Percentiles rank a stretch among this genome's conserved stretches.
phyloP scores from a whole-genome alignment of 129 eudicot species.

The Logfia minima region DNA sequence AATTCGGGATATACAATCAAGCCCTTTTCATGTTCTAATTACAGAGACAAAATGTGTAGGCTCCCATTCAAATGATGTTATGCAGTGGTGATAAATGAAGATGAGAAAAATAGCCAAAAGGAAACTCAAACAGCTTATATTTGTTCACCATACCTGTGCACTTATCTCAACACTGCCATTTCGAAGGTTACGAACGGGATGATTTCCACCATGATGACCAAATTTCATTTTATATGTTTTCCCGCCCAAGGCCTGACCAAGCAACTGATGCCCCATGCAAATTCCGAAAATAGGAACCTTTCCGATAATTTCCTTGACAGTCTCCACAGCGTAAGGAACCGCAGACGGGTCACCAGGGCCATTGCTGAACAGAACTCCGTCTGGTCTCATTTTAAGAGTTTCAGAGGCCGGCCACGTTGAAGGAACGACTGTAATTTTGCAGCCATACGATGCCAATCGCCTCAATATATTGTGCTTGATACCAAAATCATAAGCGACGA shows the following conservation, averaged over 20 bases:
- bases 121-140: not conserved
- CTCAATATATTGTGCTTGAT: conserved; percentile 88
- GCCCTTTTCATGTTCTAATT: no score
- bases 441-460: conserved; percentile 91
- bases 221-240: conserved; percentile 96
- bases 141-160: conserved; percentile 64
- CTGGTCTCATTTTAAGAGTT: conserved; percentile 82
- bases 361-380: conserved; percentile 94
- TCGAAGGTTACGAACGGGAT: conserved; percentile 84
- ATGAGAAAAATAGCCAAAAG: no score
- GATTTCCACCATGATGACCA: conserved; percentile 99
- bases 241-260: conserved; percentile 99
- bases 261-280: conserved; percentile 99
- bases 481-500: conserved; percentile 98
- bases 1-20: no score
- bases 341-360: conserved; percentile 99
- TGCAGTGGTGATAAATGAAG: no score
- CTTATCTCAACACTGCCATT: conserved; percentile 93
- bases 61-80: no score
- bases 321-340: conserved; percentile 92
- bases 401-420: conserved; percentile 98
- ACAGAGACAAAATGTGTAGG: no score
- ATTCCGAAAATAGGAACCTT: conserved; percentile 88
- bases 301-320: conserved; percentile 84
- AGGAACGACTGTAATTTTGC: conserved; percentile 96